Base-by-base conservation (phyloP, 768 basidiomycete genomes). In the Mycena floridula region DNA sequence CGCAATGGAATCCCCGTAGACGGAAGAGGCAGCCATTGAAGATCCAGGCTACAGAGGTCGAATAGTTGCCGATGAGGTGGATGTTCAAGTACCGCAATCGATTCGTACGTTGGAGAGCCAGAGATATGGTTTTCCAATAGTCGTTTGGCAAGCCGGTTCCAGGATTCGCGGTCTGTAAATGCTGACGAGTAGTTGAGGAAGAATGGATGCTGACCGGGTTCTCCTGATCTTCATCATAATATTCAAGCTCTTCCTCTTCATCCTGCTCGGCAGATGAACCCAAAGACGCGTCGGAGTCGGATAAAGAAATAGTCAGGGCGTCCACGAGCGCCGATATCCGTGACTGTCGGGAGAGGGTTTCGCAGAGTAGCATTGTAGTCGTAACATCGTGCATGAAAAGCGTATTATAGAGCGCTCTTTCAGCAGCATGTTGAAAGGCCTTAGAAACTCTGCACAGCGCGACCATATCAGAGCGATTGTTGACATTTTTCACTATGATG, bases 1-100 rank as follows among this genome's bases (percentile, higher is more conserved):
- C 83, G 54, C 80, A 82, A 50, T 79, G 76, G 47, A 85, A 81
- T 15, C 65, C 68, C 25, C 63, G 70, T n/a, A 85, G 76, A 25
- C 63, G 74, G 52, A 84, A 85, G 1, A 61, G 57, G 46, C 69
- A 72, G 2, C 58, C 61, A 3, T 60, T 41, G 7, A 76, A 52
- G 23, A 73, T 63, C 72, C 71, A 74, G 2, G 69, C 63, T 11
- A 53, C 53, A 12, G 58, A 55, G n/a, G 65, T 54, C n/a, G 54
- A 54, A 13, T 57, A 52, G 46, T 65, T 62, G 48, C 72, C 59
- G 39, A 63, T 57, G 47, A 71, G 59, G 49, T 74, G 67, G 39
- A 85, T 64, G 49, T 71, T 76, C 49, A 85, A 66, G 55, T 71
- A 73, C 4, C 67, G 74, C 25, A 85, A 66, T 25, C 61, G 60